phyloP scores from a whole-genome alignment of 805 yeast species.

The Starmerella stellata region DNA sequence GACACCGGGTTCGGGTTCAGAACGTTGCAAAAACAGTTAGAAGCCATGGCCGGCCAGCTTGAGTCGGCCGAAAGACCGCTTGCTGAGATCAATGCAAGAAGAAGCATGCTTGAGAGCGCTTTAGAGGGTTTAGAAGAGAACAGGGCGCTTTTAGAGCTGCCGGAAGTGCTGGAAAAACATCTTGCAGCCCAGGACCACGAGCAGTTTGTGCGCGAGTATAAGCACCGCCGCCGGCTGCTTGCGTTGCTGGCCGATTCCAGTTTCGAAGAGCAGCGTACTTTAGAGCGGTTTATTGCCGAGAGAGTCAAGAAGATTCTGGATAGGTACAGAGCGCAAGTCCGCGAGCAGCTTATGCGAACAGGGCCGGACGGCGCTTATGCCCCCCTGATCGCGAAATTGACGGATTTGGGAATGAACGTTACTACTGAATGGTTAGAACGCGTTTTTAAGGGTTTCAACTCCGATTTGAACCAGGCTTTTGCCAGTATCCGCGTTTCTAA shows the following conservation, averaged over 20 bases:
- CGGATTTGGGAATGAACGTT: constrained; percentile 54
- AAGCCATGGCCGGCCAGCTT: constrained; percentile 36
- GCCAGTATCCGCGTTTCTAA: not conserved
- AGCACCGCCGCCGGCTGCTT: constrained; percentile 29
- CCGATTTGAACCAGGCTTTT: constrained; percentile 11
- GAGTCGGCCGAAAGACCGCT: constrained; percentile 43
- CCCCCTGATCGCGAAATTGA: constrained; percentile 31
- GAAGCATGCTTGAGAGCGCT: constrained; percentile 33
- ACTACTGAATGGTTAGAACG: constrained; percentile 42
- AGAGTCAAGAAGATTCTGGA: constrained; percentile 38
- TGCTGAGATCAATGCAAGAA: constrained; percentile 32
- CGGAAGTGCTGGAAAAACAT: constrained; percentile 30
- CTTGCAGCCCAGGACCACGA: constrained; percentile 38
- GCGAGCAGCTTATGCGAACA: constrained; percentile 30
- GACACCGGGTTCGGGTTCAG: constrained; percentile 22
- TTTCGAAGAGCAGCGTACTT: constrained; percentile 13
- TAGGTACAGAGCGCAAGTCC: constrained; percentile 35
- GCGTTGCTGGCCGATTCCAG: constrained; percentile 16
- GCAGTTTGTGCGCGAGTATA: constrained; percentile 38
- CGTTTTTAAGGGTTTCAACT: constrained; percentile 29
- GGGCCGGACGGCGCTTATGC: constrained; percentile 23
- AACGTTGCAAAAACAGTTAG: constrained; percentile 25
- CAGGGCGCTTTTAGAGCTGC: constrained; percentile 38
- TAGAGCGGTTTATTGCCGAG: constrained; percentile 37
- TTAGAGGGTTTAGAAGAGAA: constrained; percentile 36